Evolutionary conservation across 2,329 filamentous ascomycete genomes (phyloP).

Genomic region (Cladosporium cucumerinum): DNA sequence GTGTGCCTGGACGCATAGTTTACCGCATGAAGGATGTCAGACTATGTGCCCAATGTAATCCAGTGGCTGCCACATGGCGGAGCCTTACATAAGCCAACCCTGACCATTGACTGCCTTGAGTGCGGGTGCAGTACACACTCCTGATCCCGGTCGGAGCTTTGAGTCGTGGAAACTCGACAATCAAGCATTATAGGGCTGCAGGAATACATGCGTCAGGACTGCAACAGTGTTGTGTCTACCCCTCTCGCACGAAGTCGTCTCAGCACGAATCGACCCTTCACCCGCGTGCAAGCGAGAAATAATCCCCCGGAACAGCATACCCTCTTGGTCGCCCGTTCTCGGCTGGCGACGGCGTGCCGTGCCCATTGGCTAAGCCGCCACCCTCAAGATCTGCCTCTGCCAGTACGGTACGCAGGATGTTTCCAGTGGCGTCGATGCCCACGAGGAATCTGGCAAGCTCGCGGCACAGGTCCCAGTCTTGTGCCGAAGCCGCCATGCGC

Average conservation of each 20-base stretch:
- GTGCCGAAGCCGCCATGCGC: conserved; percentile 73
- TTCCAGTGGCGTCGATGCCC: conserved; percentile 82
- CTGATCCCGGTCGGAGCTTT: not conserved
- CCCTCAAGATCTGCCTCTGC: conserved; percentile 31
- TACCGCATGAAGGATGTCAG: not conserved
- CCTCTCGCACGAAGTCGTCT: not conserved
- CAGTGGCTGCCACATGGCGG: not conserved
- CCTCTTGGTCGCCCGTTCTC: conserved; percentile 3
- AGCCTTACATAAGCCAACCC: not conserved
- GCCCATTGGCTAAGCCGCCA: not conserved
- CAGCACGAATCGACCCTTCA: not conserved
- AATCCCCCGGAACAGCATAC: conserved; percentile 3
- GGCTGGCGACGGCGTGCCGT: not conserved
- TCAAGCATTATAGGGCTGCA: conserved; percentile 9
- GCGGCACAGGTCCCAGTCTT: conserved; percentile 93
- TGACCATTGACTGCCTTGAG: not conserved
- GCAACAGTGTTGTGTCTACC: not conserved
- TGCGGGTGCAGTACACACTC: not conserved
- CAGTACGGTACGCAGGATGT: conserved; percentile 71
- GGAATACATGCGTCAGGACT: not conserved
- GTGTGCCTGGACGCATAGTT: not conserved
- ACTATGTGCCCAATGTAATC: not conserved
- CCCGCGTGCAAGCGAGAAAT: conserved; percentile 12
- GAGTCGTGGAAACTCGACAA: not conserved
- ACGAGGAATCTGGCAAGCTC: conserved; percentile 93